A percentile compares a stretch with the other conserved stretches of the same genome.
These are phyloP conservation scores for Furcasterigmium furcatum DNA, from an alignment of 2,329 filamentous ascomycete genomes.

Conservation along the genomic window DNA sequence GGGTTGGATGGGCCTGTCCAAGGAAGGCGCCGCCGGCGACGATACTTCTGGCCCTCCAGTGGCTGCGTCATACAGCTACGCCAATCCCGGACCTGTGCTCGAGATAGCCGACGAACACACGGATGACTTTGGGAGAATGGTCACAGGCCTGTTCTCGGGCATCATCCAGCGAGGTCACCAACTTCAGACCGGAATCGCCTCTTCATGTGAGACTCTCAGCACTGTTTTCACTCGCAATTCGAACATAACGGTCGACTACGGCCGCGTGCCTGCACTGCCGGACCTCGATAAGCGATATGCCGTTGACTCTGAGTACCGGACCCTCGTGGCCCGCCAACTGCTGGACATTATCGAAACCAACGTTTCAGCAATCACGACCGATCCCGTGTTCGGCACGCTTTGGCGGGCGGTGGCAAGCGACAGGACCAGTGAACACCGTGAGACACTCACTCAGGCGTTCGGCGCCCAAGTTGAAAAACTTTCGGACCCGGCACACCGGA, in stretches of 20 bases:
- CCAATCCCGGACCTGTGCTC: not conserved
- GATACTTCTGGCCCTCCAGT: not conserved
- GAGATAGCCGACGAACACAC: not conserved
- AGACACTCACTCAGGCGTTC: conserved; percentile 38
- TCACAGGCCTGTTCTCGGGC: too few relatives aligned
- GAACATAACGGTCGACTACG: not conserved
- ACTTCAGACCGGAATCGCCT: not conserved
- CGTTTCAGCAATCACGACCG: conserved; percentile 39
- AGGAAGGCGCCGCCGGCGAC: conserved; percentile 10
- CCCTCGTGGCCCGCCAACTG: conserved; percentile 33
- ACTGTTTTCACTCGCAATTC: too few relatives aligned
- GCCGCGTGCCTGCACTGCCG: conserved; percentile 16
- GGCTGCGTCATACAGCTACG: conserved; percentile 2
- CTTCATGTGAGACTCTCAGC: too few relatives aligned
- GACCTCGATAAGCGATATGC: conserved; percentile 38
- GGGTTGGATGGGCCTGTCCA: conserved; percentile 37
- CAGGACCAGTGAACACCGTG: conserved; percentile 32
- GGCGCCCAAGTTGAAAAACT: conserved; percentile 32
- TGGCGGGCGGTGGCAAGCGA: conserved; percentile 48
- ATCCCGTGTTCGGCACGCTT: conserved; percentile 46
- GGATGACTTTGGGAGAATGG: not conserved
- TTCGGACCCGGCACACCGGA: conserved; percentile 23
- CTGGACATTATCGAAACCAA: conserved; percentile 38
- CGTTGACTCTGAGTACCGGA: conserved; percentile 31
- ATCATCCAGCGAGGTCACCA: too few relatives aligned